These are phyloP conservation scores for Bauhinia variegata DNA, from an alignment of 306 rosid genomes.

Conservation along the genomic window DNA sequence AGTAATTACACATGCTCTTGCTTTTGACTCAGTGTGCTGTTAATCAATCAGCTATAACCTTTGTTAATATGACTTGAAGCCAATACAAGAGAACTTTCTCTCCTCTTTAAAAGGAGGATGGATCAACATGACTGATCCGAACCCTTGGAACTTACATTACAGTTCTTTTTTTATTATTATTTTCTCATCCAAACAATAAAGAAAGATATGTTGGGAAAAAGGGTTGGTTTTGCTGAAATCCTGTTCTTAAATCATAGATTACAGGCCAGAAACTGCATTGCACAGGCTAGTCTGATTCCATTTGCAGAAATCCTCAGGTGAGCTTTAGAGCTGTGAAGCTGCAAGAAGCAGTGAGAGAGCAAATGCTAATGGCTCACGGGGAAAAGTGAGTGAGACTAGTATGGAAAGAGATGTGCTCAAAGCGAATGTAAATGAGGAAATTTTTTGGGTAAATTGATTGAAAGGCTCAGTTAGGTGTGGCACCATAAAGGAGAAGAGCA, in stretches of 20 bases:
- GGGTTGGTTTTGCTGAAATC: neutral
- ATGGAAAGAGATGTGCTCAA: conserved; percentile 51
- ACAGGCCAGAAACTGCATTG: too few relatives aligned
- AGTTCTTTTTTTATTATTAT: too few relatives aligned
- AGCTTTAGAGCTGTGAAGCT: conserved; percentile 35
- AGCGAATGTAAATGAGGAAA: conserved; percentile 42
- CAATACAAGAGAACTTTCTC: too few relatives aligned
- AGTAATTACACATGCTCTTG: neutral
- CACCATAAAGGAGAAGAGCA: conserved; percentile 52
- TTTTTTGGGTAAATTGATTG: conserved; percentile 48
- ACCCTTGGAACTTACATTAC: neutral
- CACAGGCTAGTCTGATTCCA: too few relatives aligned
- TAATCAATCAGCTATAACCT: neutral
- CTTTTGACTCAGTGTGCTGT: neutral
- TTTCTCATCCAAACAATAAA: too few relatives aligned
- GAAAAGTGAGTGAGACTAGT: conserved; percentile 39
- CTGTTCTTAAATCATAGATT: too few relatives aligned
- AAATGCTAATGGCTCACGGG: conserved; percentile 29
- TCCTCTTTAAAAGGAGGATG: neutral
- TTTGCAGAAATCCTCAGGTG: conserved; percentile 58
- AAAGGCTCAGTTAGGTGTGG: conserved; percentile 59
- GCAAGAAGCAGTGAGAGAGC: conserved; percentile 41
- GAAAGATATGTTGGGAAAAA: neutral
- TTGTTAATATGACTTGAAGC: too few relatives aligned
- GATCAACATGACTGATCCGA: neutral